Conservation (phyloP, 2,329 filamentous ascomycete genomes). For the Zasmidium angulare region DNA sequence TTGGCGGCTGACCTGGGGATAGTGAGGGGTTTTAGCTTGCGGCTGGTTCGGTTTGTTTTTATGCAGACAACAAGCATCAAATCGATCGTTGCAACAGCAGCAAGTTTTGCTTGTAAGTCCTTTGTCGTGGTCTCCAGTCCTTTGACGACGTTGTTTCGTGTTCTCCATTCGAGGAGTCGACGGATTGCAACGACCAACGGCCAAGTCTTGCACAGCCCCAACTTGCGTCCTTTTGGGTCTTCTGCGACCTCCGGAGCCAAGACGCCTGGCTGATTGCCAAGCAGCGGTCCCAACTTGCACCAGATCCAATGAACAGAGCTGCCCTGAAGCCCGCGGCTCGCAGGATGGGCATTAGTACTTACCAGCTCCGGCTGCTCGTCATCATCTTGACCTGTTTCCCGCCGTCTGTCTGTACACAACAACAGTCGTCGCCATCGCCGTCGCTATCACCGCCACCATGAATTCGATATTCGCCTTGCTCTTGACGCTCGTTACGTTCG, state of each 20-base stretch:
- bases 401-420: not conserved
- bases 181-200: not conserved
- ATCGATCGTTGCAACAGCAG: no score
- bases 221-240: not conserved
- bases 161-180: no score
- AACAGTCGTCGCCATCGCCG: no score
- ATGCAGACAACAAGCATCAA: not conserved
- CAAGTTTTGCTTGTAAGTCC: no score
- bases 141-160: no score
- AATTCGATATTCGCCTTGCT: not conserved
- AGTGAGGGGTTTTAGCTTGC: not conserved
- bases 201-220: not conserved
- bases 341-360: not conserved
- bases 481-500: conserved; percentile 2
- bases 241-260: not conserved
- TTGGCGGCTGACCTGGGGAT: not conserved
- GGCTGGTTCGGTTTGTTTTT: not conserved
- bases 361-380: not conserved
- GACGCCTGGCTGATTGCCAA: not conserved
- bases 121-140: no score
- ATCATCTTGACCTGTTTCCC: not conserved
- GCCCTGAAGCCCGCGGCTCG: not conserved
- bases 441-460: not conserved
- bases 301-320: not conserved
- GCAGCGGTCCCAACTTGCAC: not conserved